These are phyloP conservation scores for Thraustochytrium striatum DNA, from an alignment of 352 stramenopile species.

Conservation along the genomic window DNA sequence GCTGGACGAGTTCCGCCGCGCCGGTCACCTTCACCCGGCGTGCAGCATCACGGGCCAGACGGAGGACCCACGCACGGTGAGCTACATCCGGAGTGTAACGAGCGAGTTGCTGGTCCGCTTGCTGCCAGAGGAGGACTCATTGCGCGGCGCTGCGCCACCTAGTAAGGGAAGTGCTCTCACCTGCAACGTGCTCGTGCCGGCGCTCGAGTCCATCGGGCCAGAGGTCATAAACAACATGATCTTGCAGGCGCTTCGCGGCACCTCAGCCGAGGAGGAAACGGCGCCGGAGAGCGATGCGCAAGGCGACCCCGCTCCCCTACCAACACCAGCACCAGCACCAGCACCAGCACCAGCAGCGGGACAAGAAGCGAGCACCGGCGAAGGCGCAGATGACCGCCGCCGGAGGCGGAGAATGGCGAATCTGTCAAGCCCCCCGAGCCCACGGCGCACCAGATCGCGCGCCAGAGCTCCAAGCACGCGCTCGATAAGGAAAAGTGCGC, in stretches of 20 bases:
- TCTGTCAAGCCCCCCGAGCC: too few relatives aligned
- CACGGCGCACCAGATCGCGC: too few relatives aligned
- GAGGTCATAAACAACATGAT: conserved; percentile 27
- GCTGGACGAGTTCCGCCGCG: conserved; percentile 38
- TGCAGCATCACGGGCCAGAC: conserved; percentile 39
- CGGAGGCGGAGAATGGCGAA: too few relatives aligned
- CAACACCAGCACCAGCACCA: not conserved
- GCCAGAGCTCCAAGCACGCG: not conserved
- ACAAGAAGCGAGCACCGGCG: not conserved
- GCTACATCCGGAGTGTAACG: conserved; percentile 32
- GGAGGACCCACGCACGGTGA: not conserved
- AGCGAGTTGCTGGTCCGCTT: conserved; percentile 38
- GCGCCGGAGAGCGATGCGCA: not conserved
- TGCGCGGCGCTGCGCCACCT: conserved; percentile 35
- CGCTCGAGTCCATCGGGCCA: conserved; percentile 30
- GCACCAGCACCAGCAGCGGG: not conserved
- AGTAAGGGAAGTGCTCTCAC: too few relatives aligned
- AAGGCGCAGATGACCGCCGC: too few relatives aligned
- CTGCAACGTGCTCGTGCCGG: conserved; percentile 36
- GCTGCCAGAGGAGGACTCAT: conserved; percentile 35
- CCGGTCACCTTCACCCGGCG: conserved; percentile 29
- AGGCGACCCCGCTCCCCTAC: too few relatives aligned
- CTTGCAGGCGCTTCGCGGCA: conserved; percentile 3
- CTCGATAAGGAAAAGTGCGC: not conserved
- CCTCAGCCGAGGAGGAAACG: not conserved